Base-by-base conservation (phyloP, 2,329 filamentous ascomycete genomes). In the Cyclaneusma minus region DNA sequence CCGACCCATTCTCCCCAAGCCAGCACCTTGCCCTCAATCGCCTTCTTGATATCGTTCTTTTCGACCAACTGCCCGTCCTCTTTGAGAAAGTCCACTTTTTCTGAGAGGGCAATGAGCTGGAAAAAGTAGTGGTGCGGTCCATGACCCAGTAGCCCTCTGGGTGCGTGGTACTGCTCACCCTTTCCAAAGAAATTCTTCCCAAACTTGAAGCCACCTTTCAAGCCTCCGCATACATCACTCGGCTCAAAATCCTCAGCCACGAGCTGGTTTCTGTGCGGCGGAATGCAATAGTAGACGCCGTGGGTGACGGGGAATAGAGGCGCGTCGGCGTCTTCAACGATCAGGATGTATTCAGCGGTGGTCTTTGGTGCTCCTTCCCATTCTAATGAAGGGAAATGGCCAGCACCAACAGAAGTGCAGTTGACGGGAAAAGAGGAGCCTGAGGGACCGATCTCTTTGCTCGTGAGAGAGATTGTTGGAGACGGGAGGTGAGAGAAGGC, bases 1-100 rank as follows among this genome's bases (percentile, higher is more conserved):
- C 44, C 48, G 13, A 40, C 32, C 47, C 48, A 51, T 28, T 48
- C 39, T 2, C 37, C 45, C 45, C 43, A 48, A 3, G 39, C 45
- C 6, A 44, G 28, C 4, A 51, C 36, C 18, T 48, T 49, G 6
- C 41, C 45, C 10, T 29, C 22, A 24, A 47, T 39, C 4, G 39
- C 42, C 3, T 31, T 33, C 11, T 39, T 39, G n/a, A 51, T 36
- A 25, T 48, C 36, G 7, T 34, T 31, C 22, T 43, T 43, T 20
- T 27, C 43, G 11, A 39, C 13, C 4, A 10, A n/a, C 3, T 13
- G n/a, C n/a, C n/a, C n/a, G 13, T 41, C 38, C 1, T 37, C 34
- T 3, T 22, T 10, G 2, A 32, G 32, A 8, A 46, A 37, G 3
- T 39, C 30, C 5, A 50, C 26, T 4, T 27, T 24, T 15, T 39